Evolutionary conservation across 345 rosid genomes (phyloP).

Genomic region (Alliaria petiolata): DNA sequence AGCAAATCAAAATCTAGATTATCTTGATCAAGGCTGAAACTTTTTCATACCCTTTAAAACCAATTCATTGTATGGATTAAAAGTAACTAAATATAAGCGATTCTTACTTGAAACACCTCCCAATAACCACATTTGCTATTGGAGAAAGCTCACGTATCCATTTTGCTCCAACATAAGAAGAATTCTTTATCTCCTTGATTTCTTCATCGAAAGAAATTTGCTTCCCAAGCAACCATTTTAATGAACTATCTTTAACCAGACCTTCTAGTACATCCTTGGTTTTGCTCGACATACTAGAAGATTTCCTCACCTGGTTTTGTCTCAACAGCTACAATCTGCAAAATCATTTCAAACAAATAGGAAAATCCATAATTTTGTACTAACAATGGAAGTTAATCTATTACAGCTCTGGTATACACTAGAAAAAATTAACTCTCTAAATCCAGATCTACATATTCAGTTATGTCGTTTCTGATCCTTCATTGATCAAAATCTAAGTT

Average conservation of each 20-base stretch:
- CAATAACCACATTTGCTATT: constrained; percentile 70
- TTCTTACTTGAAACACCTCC: constrained; percentile 88
- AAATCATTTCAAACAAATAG: background rate
- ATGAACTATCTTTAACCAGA: constrained; percentile 72
- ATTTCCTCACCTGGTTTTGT: background rate
- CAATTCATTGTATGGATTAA: background rate
- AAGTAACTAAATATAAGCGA: background rate
- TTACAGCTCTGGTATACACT: background rate
- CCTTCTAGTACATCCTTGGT: constrained; percentile 66
- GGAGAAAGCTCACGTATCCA: constrained; percentile 91
- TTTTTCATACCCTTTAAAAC: background rate
- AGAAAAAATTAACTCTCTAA: background rate
- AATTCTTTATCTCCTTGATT: constrained; percentile 67
- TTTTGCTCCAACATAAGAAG: constrained; percentile 54
- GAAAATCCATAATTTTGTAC: background rate
- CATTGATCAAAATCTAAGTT: background rate
- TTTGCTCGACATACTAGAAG: constrained; percentile 49
- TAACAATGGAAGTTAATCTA: background rate
- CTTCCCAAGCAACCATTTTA: constrained; percentile 81
- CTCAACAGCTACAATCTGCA: background rate
- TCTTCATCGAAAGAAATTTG: constrained; percentile 62
- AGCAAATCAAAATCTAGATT: background rate
- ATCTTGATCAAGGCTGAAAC: background rate
- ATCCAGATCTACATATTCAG: background rate
- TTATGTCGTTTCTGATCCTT: too few relatives aligned